Base-by-base conservation (phyloP, 306 rosid genomes). In the Pyrus pyrifolia region DNA sequence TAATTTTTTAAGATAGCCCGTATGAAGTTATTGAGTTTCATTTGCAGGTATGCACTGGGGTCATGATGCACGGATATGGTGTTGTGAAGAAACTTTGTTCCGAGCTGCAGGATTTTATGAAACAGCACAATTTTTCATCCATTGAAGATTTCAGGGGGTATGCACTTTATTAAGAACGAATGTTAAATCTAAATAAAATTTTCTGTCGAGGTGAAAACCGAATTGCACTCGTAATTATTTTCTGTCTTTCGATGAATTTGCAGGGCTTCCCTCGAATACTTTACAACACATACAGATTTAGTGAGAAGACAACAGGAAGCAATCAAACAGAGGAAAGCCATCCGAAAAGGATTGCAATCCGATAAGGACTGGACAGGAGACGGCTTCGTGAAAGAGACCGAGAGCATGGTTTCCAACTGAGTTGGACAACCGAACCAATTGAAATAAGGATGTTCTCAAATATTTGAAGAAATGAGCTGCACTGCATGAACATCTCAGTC, bases 331-430 rank as follows among this genome's bases (percentile, higher is more conserved):
- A 89, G 99, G 78, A 95, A 92, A 82, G 97, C 97, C 31, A 81
- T 77, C 64, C 88, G 45, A 84, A 89, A 85, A 83, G 99, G 99
- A 6, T 85, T 95, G 86, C 86, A 85, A 22, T 95, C 99, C 33
- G 99, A 95, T 73, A 92, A 88, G 77, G 99, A 95, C 23, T 95
- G 99, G 97, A 95, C 99, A 1, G 99, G 97, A 72, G 99, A 92
- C 88, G 97, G 99, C 69, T 95, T 95, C 84, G 93, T 95, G 44
- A 87, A 83, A 38, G 99, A 95, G 83, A 84, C 81, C 42, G 99
- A 95, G 87, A 95, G 99, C 85, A 95, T 95, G 99, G 97, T 95
- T 72, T 95, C 99, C 21, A 95, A 95, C 81, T 94, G 82, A 87
- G 19, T 13, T 22, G 15, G 70, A 18, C 38, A 74, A 31, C 55